phyloP scores from a whole-genome alignment of 495 filamentous ascomycete species.

The Daldinia vernicosa region DNA sequence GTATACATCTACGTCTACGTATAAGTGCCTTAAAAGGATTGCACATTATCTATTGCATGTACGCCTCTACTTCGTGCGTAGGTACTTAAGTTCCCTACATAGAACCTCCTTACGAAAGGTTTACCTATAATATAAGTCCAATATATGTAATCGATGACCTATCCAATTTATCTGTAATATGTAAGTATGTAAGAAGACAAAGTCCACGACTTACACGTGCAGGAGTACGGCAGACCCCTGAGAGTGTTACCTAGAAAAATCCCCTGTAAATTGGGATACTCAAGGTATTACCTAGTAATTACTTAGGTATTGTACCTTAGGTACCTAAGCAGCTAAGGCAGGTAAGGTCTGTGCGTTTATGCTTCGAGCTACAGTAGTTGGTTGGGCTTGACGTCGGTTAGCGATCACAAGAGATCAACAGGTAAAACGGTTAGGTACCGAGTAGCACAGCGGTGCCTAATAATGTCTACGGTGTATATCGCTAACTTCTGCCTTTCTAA shows the following conservation, averaged over 20 bases:
- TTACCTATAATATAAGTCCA: constrained; percentile 1
- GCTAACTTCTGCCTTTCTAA: not conserved
- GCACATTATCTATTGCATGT: constrained; percentile 24
- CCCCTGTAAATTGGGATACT: constrained; percentile 17
- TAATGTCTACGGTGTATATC: not conserved
- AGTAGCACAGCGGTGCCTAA: constrained; percentile 19
- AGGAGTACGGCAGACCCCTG: constrained; percentile 25
- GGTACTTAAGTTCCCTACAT: not conserved
- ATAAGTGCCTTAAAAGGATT: constrained; percentile 37
- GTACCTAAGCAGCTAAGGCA: no score
- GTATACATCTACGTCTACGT: constrained; percentile 32
- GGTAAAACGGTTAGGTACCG: constrained; percentile 26
- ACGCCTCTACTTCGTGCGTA: constrained; percentile 19
- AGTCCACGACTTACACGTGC: constrained; percentile 37
- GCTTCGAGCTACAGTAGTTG: not conserved
- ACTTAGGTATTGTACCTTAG: no score
- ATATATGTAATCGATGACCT: constrained; percentile 12
- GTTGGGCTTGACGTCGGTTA: constrained; percentile 37
- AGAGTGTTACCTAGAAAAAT: constrained; percentile 15
- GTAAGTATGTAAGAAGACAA: constrained; percentile 24
- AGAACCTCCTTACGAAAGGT: constrained; percentile 20
- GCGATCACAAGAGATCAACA: constrained; percentile 22
- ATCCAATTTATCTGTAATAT: constrained; percentile 36
- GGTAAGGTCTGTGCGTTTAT: constrained; percentile 22
- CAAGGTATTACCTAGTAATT: not conserved